Evolutionary conservation across 257 asterid genomes (phyloP).

Genomic region (Solanum virginianum): DNA sequence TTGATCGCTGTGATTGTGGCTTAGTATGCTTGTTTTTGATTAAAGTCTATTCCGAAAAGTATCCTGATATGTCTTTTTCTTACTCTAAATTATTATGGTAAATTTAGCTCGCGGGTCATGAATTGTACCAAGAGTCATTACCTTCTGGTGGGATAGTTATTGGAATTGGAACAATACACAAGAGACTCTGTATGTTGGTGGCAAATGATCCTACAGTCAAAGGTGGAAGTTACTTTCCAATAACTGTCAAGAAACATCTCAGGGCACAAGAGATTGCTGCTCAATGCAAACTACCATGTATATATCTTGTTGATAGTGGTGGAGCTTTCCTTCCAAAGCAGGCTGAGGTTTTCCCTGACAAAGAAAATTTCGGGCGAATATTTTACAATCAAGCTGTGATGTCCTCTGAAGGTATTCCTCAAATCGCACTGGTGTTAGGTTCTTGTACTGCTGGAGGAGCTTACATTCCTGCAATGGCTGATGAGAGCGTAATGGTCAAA

Average conservation of each 20-base stretch:
- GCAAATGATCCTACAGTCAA: conserved; percentile 97
- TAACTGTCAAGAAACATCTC: conserved; percentile 93
- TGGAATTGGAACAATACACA: conserved; percentile 92
- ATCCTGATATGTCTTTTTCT: not conserved
- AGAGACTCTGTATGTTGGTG: conserved; percentile 82
- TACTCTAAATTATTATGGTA: conserved; percentile 10
- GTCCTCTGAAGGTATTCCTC: conserved; percentile 96
- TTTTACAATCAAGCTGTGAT: conserved; percentile 88
- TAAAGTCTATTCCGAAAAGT: not conserved
- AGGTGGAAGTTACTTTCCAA: conserved; percentile 95
- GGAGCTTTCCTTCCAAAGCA: conserved; percentile 99
- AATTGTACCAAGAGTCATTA: conserved; percentile 68
- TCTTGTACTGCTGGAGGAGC: conserved; percentile 99
- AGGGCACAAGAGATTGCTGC: conserved; percentile 97
- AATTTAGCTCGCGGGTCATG: conserved; percentile 86
- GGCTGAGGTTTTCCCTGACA: conserved; percentile 96
- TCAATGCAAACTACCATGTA: conserved; percentile 73
- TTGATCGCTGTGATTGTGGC: not conserved
- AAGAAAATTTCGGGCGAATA: conserved; percentile 88
- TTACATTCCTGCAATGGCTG: conserved; percentile 99
- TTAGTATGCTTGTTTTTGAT: not conserved
- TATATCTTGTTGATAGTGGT: conserved; percentile 98
- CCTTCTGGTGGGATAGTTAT: conserved; percentile 94
- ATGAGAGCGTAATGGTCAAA: conserved; percentile 97
- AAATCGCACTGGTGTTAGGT: conserved; percentile 86